Evolutionary conservation across 169 alveolate genomes (phyloP), one percentile per base, ranked within the genome.

Genomic region (Cryptosporidium ubiquitum): DNA sequence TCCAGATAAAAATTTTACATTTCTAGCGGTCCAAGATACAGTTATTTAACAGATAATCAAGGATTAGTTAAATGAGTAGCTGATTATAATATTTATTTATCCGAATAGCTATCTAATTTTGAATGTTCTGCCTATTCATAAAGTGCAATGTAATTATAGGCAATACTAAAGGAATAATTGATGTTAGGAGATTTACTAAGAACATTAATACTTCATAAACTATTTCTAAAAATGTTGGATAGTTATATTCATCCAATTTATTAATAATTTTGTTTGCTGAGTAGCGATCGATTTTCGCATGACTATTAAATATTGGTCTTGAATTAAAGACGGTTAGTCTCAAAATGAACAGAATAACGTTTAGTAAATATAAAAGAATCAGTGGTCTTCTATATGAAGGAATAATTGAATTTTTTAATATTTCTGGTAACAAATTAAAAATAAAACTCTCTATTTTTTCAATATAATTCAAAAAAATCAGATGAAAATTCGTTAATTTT

Each of bases 301-400:
- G 33, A 18, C 9, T n/a, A 37, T 37, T 23, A 26, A 79, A 61
- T 60, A 79, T 79, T n/a, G 89, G 89, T 23, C 37, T 58, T 40
- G 75, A 79, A 4, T 79, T 79, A 47, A 79, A 79, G 6, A 39
- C 26, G 16, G 40, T 42, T 18, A 58, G 51, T 42, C 89, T 58
- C 37, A 40, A 2, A 29, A 61, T 60, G 35, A 79, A 64, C 9
- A 79, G 58, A 42, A 49, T 4, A 20, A 79, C 1, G 52, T 79
- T 79, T 12, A 79, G 23, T n/a, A 44, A 44, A 39, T 29, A 79
- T 9, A 79, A n/a, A 37, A 64, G 26, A 33, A 79, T 16, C 14
- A 79, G 79, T 42, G 89, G 89, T 39, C 40, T 79, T 35, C 89
- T 79, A 51, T 79, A 79, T 3, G 89, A 58, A 2, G 73, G 69